phyloP scores from a whole-genome alignment of 345 rosid species.

The Bruguiera parviflora region DNA sequence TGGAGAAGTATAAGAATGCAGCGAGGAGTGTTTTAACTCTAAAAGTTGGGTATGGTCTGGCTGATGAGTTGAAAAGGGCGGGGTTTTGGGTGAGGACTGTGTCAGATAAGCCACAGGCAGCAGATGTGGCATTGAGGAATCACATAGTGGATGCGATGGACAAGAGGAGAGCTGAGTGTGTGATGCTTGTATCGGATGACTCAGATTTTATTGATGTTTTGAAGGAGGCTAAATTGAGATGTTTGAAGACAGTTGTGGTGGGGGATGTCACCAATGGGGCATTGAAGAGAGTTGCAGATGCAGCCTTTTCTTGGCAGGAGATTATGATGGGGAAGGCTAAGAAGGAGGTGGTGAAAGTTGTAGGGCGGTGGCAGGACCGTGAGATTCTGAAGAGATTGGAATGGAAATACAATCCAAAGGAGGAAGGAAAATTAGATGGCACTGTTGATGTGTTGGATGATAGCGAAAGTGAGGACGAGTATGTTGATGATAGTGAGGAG shows the following conservation, averaged over 20 bases:
- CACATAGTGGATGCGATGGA: conserved; percentile 77
- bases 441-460: background rate
- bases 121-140: conserved; percentile 61
- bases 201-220: conserved; percentile 61
- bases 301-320: conserved; percentile 76
- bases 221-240: conserved; percentile 68
- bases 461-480: background rate
- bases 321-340: conserved; percentile 79
- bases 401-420: conserved; percentile 64
- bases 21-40: conserved; percentile 59
- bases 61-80: conserved; percentile 68
- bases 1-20: conserved; percentile 67
- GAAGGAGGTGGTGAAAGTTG: conserved; percentile 70
- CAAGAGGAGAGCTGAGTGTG: conserved; percentile 61
- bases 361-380: conserved; percentile 69
- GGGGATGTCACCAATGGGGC: conserved; percentile 66
- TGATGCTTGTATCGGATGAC: conserved; percentile 85
- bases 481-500: conserved; percentile 13
- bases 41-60: conserved; percentile 62
- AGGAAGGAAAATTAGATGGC: background rate
- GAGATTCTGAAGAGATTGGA: conserved; percentile 66
- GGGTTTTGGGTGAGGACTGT: conserved; percentile 69
- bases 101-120: conserved; percentile 69
- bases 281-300: conserved; percentile 74
- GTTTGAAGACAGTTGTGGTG: conserved; percentile 73